A percentile compares a stretch with the other conserved stretches of the same genome.
These are phyloP conservation scores for Populus davidiana DNA, from an alignment of 345 rosid genomes.

Conservation along the genomic window DNA sequence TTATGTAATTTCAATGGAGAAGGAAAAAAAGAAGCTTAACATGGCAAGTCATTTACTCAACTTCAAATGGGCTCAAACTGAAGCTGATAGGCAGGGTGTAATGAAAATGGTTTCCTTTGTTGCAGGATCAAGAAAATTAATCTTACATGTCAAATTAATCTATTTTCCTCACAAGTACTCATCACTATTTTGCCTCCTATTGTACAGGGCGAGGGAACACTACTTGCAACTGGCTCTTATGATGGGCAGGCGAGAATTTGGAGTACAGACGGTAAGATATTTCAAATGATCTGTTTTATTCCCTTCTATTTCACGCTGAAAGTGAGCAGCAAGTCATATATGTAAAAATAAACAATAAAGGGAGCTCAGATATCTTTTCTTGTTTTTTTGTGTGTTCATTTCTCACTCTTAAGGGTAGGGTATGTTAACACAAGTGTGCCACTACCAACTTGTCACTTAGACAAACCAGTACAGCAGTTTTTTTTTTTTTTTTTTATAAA, in stretches of 20 bases:
- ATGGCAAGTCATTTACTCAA: not conserved
- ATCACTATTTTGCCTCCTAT: constrained; percentile 10
- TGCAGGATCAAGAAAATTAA: constrained; percentile 4
- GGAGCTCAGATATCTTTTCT: not conserved
- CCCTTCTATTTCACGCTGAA: not conserved
- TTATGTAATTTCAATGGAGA: too few species aligned
- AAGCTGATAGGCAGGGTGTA: not conserved
- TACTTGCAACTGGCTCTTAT: constrained; percentile 95
- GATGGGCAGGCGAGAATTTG: constrained; percentile 98
- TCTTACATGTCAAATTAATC: not conserved
- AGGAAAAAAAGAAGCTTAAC: not conserved
- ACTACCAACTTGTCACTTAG: not conserved
- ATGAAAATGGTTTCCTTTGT: not conserved
- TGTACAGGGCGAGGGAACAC: constrained; percentile 82
- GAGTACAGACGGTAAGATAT: constrained; percentile 65
- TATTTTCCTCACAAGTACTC: not conserved
- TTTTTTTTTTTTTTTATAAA: too few species aligned
- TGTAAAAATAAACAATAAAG: not conserved
- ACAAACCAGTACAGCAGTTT: not conserved
- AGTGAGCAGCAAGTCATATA: not conserved
- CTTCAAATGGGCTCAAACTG: not conserved
- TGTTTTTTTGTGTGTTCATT: not conserved
- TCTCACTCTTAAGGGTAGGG: not conserved
- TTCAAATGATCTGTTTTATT: not conserved
- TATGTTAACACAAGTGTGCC: too few species aligned